Percentiles rank a stretch among this genome's conserved stretches.
Conservation (phyloP, 441 rosid genomes). For the Adansonia madagascariensis region DNA sequence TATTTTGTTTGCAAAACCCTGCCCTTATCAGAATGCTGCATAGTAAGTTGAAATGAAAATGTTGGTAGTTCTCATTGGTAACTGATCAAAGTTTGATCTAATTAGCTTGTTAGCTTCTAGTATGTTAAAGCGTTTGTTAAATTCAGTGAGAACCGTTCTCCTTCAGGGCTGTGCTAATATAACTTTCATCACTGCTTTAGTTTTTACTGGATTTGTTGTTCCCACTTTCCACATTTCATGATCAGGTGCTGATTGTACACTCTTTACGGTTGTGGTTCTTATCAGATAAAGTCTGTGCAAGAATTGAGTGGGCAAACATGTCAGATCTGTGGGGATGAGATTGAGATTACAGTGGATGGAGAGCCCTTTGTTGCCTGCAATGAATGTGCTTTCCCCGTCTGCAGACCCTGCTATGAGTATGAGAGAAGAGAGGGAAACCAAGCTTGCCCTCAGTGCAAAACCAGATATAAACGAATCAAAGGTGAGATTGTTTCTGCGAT, state of each 20-base stretch:
- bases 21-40: neutral
- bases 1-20: neutral
- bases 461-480: conserved; percentile 78
- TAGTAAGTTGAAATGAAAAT: neutral
- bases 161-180: neutral
- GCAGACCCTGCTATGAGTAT: conserved; percentile 89
- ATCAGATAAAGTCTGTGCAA: conserved; percentile 74
- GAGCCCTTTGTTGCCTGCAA: conserved; percentile 88
- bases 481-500: conserved; percentile 43
- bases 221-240: neutral
- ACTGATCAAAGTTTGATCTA: conserved; percentile 11
- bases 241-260: conserved; percentile 21
- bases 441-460: conserved; percentile 86
- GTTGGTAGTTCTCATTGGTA: neutral
- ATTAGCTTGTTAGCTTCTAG: neutral
- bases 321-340: conserved; percentile 81
- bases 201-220: neutral
- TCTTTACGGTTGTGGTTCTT: conserved; percentile 25
- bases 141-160: neutral
- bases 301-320: conserved; percentile 74
- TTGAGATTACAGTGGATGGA: conserved; percentile 66
- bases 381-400: conserved; percentile 92
- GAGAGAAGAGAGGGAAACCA: conserved; percentile 86
- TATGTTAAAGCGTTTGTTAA: neutral
- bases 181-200: neutral